Conservation (phyloP, 768 basidiomycete genomes). For the Termitomyces sp. region DNA sequence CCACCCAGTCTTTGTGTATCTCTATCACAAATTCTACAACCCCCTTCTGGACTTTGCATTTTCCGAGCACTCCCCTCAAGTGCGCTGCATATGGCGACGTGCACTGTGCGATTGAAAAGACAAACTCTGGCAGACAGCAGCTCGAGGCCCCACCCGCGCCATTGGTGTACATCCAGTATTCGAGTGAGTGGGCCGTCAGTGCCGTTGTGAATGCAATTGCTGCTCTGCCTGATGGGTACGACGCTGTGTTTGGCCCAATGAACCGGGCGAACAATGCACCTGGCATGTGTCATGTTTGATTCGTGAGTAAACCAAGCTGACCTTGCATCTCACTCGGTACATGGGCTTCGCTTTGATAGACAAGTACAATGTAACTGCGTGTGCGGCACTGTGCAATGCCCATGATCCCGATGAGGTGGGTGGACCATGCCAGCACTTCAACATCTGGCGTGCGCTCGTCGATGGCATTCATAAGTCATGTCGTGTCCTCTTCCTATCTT, state of each 20-base stretch:
- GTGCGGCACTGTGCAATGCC: slow-evolving; percentile 37
- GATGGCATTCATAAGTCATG: slow-evolving; percentile 33
- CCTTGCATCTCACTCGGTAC: slow-evolving; percentile 23
- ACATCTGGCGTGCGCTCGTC: slow-evolving; percentile 47
- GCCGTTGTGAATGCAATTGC: slow-evolving; percentile 27
- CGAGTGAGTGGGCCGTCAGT: slow-evolving; percentile 33
- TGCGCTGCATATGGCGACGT: slow-evolving; percentile 40
- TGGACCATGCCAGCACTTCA: slow-evolving; percentile 45
- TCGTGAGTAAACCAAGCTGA: slow-evolving; percentile 5
- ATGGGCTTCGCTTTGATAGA: slow-evolving; percentile 47
- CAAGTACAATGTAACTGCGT: slow-evolving; percentile 40
- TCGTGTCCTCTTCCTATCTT: too few relatives aligned
- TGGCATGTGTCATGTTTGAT: slow-evolving; percentile 1
- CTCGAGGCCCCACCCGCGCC: slow-evolving; percentile 27
- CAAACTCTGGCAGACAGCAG: slow-evolving; percentile 38
- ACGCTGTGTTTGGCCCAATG: slow-evolving; percentile 40
- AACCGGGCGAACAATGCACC: slow-evolving; percentile 36
- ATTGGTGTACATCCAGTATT: slow-evolving; percentile 36
- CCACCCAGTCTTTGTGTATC: slow-evolving; percentile 37
- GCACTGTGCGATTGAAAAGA: slow-evolving; percentile 38
- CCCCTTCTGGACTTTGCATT: slow-evolving; percentile 31
- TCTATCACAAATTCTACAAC: slow-evolving; percentile 46
- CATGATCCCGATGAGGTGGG: slow-evolving; percentile 33
- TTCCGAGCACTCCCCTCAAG: slow-evolving; percentile 35
- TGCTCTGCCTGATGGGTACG: slow-evolving; percentile 34